Conservation (phyloP, 495 filamentous ascomycete species). For the Elaphomyces granulatus region DNA sequence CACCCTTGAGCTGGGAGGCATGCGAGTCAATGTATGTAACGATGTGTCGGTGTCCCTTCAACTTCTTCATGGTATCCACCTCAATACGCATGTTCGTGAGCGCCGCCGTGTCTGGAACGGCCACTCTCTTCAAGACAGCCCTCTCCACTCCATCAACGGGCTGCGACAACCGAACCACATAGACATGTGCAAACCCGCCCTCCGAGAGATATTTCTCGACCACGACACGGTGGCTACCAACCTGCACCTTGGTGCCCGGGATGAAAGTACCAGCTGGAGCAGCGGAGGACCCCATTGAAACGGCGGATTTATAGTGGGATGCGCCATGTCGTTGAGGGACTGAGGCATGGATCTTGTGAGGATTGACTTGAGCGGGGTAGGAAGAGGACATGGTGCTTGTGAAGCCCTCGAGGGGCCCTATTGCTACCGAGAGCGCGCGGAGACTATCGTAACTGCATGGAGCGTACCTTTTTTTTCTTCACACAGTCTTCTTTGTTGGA, state of each 20-base stretch:
- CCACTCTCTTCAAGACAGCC: slow-evolving; percentile 88
- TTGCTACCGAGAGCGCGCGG: no score
- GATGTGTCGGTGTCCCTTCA: slow-evolving; percentile 91
- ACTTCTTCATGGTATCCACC: slow-evolving; percentile 98
- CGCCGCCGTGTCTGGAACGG: slow-evolving; percentile 90
- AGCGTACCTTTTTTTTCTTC: no score
- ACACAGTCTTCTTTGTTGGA: no score
- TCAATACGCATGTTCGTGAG: slow-evolving; percentile 94
- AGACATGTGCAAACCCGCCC: slow-evolving; percentile 97
- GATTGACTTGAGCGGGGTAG: not conserved
- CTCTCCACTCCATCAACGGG: slow-evolving; percentile 67
- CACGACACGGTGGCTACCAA: slow-evolving; percentile 82
- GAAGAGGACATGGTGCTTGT: not conserved
- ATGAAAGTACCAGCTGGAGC: slow-evolving; percentile 80
- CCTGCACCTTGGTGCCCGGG: slow-evolving; percentile 89
- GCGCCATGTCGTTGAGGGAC: slow-evolving; percentile 21
- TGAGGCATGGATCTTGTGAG: not conserved
- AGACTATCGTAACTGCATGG: no score
- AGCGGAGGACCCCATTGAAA: slow-evolving; percentile 17
- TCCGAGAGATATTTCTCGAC: slow-evolving; percentile 98
- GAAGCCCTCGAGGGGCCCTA: not conserved
- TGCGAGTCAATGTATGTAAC: slow-evolving; percentile 98
- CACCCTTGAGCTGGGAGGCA: slow-evolving; percentile 79
- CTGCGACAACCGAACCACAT: slow-evolving; percentile 74
- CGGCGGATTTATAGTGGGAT: slow-evolving; percentile 24